Evolutionary conservation across 1,284 basidiomycete species (phyloP).

Genomic region (Phlebopus sp.): DNA sequence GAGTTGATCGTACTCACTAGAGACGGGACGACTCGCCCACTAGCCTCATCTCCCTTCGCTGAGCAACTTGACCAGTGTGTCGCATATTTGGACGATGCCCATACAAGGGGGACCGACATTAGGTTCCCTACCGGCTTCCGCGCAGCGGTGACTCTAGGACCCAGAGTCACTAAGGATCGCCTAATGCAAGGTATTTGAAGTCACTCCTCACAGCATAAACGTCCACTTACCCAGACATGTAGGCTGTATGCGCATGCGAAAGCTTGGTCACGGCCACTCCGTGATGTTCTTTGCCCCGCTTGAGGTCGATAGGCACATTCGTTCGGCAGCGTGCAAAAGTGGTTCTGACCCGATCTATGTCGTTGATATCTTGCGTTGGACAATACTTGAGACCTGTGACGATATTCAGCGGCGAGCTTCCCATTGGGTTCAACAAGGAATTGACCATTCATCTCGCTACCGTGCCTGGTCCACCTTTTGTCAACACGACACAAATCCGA

Average conservation of each 20-base stretch:
- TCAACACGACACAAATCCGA: background rate
- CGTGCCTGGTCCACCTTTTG: constrained; percentile 30
- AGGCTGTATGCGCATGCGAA: constrained; percentile 53
- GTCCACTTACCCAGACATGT: background rate
- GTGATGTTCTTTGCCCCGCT: constrained; percentile 49
- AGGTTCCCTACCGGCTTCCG: constrained; percentile 43
- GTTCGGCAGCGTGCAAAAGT: constrained; percentile 18
- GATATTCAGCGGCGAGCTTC: constrained; percentile 40
- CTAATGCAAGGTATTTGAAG: constrained; percentile 45
- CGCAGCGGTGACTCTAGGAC: constrained; percentile 53
- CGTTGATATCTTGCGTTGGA: constrained; percentile 44
- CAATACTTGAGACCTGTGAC: constrained; percentile 43
- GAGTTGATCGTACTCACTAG: constrained; percentile 41
- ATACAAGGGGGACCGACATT: constrained; percentile 57
- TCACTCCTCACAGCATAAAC: background rate
- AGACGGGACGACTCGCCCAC: constrained; percentile 37
- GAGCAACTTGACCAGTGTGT: constrained; percentile 44
- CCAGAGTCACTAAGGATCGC: constrained; percentile 53
- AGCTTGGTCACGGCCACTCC: constrained; percentile 47
- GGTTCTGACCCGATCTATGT: constrained; percentile 14
- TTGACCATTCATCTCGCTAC: constrained; percentile 37
- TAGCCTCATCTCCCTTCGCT: constrained; percentile 43
- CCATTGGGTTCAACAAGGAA: constrained; percentile 49
- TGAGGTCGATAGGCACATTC: constrained; percentile 44
- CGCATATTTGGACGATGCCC: constrained; percentile 56